Percentiles rank a stretch among this genome's conserved stretches.
phyloP scores from a whole-genome alignment of 1,284 basidiomycete genomes.

The Ustilago sp. region DNA sequence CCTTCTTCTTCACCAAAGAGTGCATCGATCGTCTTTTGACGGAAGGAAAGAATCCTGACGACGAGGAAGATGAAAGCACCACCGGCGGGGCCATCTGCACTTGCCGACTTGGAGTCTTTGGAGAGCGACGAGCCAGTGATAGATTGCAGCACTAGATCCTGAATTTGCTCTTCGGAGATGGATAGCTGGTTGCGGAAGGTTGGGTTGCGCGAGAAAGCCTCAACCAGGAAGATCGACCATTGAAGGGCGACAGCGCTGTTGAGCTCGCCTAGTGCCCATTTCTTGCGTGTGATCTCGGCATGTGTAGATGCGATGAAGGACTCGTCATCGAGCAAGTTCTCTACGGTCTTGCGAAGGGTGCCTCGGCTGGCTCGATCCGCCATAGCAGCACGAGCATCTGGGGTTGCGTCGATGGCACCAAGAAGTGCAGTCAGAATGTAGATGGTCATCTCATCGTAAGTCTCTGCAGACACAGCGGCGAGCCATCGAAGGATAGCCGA shows the following conservation, averaged over 20 bases:
- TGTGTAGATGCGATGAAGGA: slow-evolving; percentile 66
- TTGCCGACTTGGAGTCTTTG: slow-evolving; percentile 75
- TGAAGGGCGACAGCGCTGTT: slow-evolving; percentile 83
- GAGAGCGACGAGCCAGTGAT: slow-evolving; percentile 50
- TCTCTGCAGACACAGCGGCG: slow-evolving; percentile 53
- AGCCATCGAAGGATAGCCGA: slow-evolving; percentile 51
- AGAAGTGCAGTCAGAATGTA: slow-evolving; percentile 80
- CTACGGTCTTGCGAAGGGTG: slow-evolving; percentile 41
- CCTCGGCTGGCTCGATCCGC: slow-evolving; percentile 49
- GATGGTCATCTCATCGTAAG: slow-evolving; percentile 72
- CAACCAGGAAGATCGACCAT: slow-evolving; percentile 78
- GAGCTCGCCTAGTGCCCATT: slow-evolving; percentile 80
- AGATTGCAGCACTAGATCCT: slow-evolving; percentile 51
- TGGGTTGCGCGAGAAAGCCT: slow-evolving; percentile 57
- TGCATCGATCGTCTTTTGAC: slow-evolving; percentile 63
- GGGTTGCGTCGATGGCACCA: slow-evolving; percentile 76
- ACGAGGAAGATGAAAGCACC: slow-evolving; percentile 84
- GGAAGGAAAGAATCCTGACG: slow-evolving; percentile 68
- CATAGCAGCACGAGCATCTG: slow-evolving; percentile 70
- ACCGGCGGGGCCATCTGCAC: slow-evolving; percentile 80
- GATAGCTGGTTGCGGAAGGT: slow-evolving; percentile 56
- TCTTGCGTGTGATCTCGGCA: slow-evolving; percentile 55
- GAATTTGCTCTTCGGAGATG: slow-evolving; percentile 56
- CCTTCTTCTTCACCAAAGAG: slow-evolving; percentile 75
- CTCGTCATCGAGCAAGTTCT: slow-evolving; percentile 56